phyloP scores from a whole-genome alignment of 1,284 basidiomycete species.

The Tilletiopsis washingtonensis region DNA sequence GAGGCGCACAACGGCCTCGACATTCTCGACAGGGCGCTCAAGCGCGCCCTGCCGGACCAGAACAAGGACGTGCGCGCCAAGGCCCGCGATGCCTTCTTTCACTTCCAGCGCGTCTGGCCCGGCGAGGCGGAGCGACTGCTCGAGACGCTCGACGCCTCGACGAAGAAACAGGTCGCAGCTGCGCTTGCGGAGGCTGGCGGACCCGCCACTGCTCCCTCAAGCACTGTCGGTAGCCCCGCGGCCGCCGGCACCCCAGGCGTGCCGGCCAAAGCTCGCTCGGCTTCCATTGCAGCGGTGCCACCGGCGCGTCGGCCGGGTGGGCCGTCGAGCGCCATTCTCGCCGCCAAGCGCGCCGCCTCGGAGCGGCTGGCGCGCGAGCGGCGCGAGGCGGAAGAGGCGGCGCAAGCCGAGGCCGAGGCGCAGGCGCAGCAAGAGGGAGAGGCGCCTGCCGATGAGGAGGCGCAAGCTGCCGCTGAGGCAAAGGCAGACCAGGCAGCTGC shows the following conservation, averaged over 20 bases:
- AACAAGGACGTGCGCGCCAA: slow-evolving; percentile 72
- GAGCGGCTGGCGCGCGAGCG: slow-evolving; percentile 20
- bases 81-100: slow-evolving; percentile 71
- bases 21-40: slow-evolving; percentile 58
- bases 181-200: slow-evolving; percentile 1
- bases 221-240: background rate
- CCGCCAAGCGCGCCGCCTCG: slow-evolving; percentile 40
- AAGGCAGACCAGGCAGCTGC: background rate
- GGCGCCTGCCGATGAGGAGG: background rate
- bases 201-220: background rate
- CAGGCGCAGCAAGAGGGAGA: slow-evolving; percentile 6
- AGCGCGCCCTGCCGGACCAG: slow-evolving; percentile 65
- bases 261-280: slow-evolving; percentile 12
- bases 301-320: slow-evolving; percentile 16
- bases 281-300: slow-evolving; percentile 6
- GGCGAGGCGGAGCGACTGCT: slow-evolving; percentile 61
- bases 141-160: slow-evolving; percentile 61
- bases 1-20: slow-evolving; percentile 54
- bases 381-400: slow-evolving; percentile 17
- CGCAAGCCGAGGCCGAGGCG: slow-evolving; percentile 18
- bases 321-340: slow-evolving; percentile 34
- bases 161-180: slow-evolving; percentile 63
- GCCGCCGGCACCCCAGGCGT: slow-evolving; percentile 10
- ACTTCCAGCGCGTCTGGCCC: slow-evolving; percentile 67
- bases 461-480: slow-evolving; percentile 13